Base-by-base conservation (phyloP, 495 filamentous ascomycete species). In the Neurospora sp. region DNA sequence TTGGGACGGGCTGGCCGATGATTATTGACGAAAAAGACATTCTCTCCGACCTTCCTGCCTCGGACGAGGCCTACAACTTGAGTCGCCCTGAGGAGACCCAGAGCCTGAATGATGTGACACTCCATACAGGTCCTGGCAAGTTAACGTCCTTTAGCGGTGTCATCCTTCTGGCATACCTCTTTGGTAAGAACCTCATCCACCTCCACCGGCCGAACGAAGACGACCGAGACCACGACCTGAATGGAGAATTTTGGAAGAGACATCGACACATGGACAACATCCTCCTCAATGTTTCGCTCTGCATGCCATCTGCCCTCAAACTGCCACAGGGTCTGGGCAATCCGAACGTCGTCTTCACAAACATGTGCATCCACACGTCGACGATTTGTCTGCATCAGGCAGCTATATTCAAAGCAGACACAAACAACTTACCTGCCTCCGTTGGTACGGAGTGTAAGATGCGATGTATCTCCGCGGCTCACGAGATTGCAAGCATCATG, bases 1-100 rank as follows among this genome's bases (percentile, higher is more conserved):
- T 99, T 73, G 96, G 96, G 39, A 99, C 96, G 35, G 96, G 96
- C 16, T 99, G 96, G 96, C 96, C 96, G 2, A 91, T 98, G 90
- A 89, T 88, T 0, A 88, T 99, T 53, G 96, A 98, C 75, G 96
- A 99, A 81, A 88, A 88, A 79, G 96, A 99, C 84, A 91, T 98
- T 74, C 85, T 91, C 82, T 96, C 93, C 53, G 93, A 94, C 78
- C 85, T 99, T 6, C 96, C 96, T 3, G 82, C 90, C 8, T 89
- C 89, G 18, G 96, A 98, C 71, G 93, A 97, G 69, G 90, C 93
- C n/a, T 99, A 92, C 76, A 86, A 93, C 48, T 89, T 89, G 76
- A 92, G 92, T 81, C 92, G 90, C 69, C 88, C 91, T 14, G 88
- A 93, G 77, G 85, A 86, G 70, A 91, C 92, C 0, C 84, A 88